Base-by-base conservation (phyloP, 768 basidiomycete genomes). In the Ramaria sp. region DNA sequence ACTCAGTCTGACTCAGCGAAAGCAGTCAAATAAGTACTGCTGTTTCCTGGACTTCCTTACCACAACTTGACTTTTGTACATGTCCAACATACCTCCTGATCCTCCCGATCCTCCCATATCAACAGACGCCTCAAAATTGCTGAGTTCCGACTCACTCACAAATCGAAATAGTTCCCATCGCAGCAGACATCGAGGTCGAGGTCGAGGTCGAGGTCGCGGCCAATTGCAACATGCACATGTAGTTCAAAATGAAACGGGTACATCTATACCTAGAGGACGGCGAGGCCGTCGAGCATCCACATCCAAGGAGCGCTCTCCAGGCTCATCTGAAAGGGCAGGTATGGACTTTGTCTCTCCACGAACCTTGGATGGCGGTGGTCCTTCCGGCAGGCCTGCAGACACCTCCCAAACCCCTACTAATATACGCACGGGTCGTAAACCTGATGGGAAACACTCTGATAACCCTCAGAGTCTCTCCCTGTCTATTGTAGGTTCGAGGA, bases 71-170 rank as follows among this genome's bases (percentile, higher is more conserved):
- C 27, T 53, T n/a, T 42, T 39, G 24, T 56, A 47, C 47, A 56
- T 56, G 54, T 56, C 54, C 34, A 56, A 56, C 41, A 48, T 56
- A 22, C 54, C 54, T 13, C 45, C 54, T 4, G 54, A 56, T 4
- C 45, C 54, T n/a, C 54, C 54, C 4, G 45, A 56, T 30, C 54
- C 54, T 39, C 54, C 45, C 10, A 38, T 47, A 56, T 9, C 34
- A 42, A n/a, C 33, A 34, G 11, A 38, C 11, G 7, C 12, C 31
- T 15, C 43, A 17, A 31, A 7, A 45, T 38, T 13, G 15, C 53
- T 41, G 41, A 53, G 22, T 20, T n/a, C 41, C 6, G 11, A 42
- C 41, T 9, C 53, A 54, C 10, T 43, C 1, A 42, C 19, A 42
- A 22, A 24, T 11, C 53, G 27, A 12, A 17, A 45, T 43, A 22